Evolutionary conservation across 108 stramenopile genomes (phyloP).

Genomic region (Pseudonitzschia delicatissima): DNA sequence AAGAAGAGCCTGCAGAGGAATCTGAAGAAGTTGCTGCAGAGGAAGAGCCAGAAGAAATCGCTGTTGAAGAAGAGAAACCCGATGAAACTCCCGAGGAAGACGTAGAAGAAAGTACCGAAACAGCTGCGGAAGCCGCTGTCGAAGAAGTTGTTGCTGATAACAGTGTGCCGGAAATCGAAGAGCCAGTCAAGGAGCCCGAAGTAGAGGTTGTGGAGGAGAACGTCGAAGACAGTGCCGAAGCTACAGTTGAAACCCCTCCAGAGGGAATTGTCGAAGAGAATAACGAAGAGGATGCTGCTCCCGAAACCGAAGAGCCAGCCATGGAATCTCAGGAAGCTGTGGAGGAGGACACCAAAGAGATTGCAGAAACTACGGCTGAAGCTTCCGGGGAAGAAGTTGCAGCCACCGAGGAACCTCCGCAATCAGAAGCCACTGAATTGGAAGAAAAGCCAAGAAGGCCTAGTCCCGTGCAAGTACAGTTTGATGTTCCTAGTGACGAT

Average conservation of each 20-base stretch:
- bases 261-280: neutral
- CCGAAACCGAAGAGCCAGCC: neutral
- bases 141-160: neutral
- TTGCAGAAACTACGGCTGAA: neutral
- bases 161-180: too few relatives aligned
- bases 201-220: neutral
- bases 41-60: neutral
- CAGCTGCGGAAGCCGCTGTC: neutral
- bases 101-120: neutral
- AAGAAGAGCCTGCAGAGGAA: neutral
- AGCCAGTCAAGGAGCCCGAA: neutral
- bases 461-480: neutral
- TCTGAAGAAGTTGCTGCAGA: neutral
- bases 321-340: neutral
- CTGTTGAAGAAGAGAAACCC: too few relatives aligned
- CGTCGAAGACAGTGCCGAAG: neutral
- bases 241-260: neutral
- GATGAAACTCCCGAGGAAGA: too few relatives aligned
- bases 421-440: neutral
- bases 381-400: neutral
- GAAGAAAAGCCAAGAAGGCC: neutral
- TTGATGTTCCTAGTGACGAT: neutral
- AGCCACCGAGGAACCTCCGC: neutral
- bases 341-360: neutral
- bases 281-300: neutral